These are phyloP conservation scores for Vigna hirtella DNA, from an alignment of 306 rosid species.

Conservation along the genomic window DNA sequence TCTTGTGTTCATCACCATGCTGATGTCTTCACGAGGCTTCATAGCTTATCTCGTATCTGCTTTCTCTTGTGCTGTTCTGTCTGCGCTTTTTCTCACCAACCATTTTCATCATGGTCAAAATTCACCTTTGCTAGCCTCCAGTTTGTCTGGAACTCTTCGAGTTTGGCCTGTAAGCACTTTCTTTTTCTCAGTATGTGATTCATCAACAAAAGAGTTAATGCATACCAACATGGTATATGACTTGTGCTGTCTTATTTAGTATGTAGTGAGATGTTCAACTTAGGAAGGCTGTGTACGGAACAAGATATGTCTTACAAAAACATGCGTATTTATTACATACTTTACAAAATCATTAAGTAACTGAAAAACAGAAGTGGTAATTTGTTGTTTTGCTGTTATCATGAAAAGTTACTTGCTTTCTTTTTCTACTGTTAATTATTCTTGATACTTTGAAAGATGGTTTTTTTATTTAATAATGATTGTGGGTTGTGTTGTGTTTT, in stretches of 20 bases:
- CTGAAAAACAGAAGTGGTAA: too few relatives aligned
- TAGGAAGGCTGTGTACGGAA: not conserved
- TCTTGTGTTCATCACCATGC: not conserved
- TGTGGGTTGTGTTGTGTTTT: not conserved
- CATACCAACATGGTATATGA: not conserved
- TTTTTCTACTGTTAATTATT: not conserved
- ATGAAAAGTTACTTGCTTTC: too few relatives aligned
- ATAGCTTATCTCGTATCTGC: constrained; percentile 63
- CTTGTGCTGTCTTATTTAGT: too few relatives aligned
- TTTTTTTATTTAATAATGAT: too few relatives aligned
- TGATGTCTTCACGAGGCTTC: constrained; percentile 56
- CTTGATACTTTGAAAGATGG: not conserved
- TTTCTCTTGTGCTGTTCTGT: constrained; percentile 65
- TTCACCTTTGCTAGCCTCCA: not conserved
- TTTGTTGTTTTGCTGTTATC: too few relatives aligned
- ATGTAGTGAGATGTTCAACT: not conserved
- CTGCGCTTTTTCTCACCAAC: constrained; percentile 53
- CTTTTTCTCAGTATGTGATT: not conserved
- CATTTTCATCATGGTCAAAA: not conserved
- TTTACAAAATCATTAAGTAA: not conserved
- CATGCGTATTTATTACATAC: too few relatives aligned
- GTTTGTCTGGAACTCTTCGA: constrained; percentile 38
- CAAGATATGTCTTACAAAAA: not conserved
- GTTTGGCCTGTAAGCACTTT: constrained; percentile 76
- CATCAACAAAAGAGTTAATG: not conserved